Evolutionary conservation across 1,139 yeast species (phyloP), one percentile per base, ranked within the genome.

Genomic region (Wickerhamomyces sp.): DNA sequence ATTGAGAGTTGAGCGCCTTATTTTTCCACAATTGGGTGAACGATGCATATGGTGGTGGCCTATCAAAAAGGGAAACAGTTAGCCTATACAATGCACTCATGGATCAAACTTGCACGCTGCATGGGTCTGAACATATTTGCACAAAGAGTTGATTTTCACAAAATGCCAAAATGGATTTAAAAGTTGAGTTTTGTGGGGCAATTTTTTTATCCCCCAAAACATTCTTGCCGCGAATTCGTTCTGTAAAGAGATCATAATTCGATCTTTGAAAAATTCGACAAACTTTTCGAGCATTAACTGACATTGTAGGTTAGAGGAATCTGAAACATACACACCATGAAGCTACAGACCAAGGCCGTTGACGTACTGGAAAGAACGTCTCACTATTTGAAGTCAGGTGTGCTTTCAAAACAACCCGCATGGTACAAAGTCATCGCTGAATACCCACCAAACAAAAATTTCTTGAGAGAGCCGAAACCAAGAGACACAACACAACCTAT

Each of bases 381-480:
- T 2, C 78, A 81, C 35, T 78, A 76, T 50, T 62, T 86, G 46
- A 69, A 68, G 47, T 70, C 83, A 1, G 89, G 91, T 5, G 67
- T 81, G 24, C 66, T 85, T 38, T 66, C 61, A 26, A 62, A 71
- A 23, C 83, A 83, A 50, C 96, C 97, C 4, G 80, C 80, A 1
- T 89, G 96, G 96, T 86, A 72, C 59, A 78, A 81, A 45, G 88
- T 84, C 10, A 85, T 89, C 18, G 86, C 85, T 3, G 69, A 78
- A 25, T 71, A 81, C 48, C 96, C 96, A 26, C 96, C 96, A 25
- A 66, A 72, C 32, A 72, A 70, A 41, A 77, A 78, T 49, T 70
- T 81, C 41, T 57, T 62, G 13, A 65, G 70, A 31, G 62, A 62
- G 36, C 68, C 83, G 45, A 70, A 67, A 42, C 39, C 54, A 44